phyloP scores from a whole-genome alignment of 2,329 filamentous ascomycete genomes.

The Arthroderma sp. region DNA sequence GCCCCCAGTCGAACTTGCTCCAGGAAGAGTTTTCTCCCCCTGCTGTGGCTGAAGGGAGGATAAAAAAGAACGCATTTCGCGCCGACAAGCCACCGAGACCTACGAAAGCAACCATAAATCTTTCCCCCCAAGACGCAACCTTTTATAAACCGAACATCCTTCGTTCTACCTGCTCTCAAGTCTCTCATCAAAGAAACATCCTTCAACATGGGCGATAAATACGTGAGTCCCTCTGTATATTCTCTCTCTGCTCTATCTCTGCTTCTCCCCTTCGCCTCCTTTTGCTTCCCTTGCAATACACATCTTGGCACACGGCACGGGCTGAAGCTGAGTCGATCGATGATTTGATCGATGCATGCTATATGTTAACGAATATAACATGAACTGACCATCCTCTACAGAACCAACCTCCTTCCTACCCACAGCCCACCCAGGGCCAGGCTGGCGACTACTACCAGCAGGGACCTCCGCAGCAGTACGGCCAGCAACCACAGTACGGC shows the following conservation, averaged over 20 bases:
- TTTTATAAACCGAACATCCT: too few species aligned
- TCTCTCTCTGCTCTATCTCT: neutral
- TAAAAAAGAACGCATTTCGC: too few species aligned
- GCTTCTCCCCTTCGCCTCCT: neutral
- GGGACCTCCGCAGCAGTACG: constrained; percentile 8
- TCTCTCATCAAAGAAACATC: too few species aligned
- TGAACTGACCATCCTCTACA: neutral
- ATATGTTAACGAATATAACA: neutral
- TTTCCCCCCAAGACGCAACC: neutral
- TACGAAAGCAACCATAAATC: too few species aligned
- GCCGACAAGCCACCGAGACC: neutral
- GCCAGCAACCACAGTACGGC: constrained; percentile 17
- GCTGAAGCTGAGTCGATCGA: neutral
- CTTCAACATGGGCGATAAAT: constrained; percentile 3
- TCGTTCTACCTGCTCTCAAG: too few species aligned
- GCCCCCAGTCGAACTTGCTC: too few species aligned
- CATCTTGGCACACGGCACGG: neutral
- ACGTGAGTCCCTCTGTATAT: constrained; percentile 1
- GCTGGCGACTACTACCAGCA: constrained; percentile 11
- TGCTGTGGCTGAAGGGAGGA: neutral
- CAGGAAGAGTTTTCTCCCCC: neutral
- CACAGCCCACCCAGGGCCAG: constrained; percentile 3
- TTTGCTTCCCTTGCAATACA: neutral
- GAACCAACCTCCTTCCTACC: constrained; percentile 11
- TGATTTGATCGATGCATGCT: neutral